Conservation (phyloP, 768 basidiomycete species). For the Lactifluus rugatus region DNA sequence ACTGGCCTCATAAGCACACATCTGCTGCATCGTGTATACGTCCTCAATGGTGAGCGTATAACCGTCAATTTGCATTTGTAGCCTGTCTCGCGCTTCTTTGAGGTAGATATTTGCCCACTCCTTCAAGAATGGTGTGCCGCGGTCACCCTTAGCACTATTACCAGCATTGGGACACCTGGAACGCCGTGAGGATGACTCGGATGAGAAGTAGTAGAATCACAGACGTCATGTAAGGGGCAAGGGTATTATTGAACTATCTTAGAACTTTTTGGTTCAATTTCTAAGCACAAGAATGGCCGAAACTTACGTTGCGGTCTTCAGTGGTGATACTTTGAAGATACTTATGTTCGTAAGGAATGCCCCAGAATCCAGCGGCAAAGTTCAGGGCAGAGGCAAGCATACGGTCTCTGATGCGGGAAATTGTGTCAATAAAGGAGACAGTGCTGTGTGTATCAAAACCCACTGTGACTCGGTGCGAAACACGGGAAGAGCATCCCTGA, state of each 20-base stretch:
- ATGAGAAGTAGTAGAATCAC: slow-evolving; percentile 16
- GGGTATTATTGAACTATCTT: slow-evolving; percentile 48
- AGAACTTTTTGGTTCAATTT: neutral
- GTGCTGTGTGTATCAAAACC: slow-evolving; percentile 6
- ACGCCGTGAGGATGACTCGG: neutral
- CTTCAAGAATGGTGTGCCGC: slow-evolving; percentile 46
- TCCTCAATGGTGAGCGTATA: slow-evolving; percentile 57
- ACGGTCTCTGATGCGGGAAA: slow-evolving; percentile 28
- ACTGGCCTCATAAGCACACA: slow-evolving; percentile 76
- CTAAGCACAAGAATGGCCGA: slow-evolving; percentile 13
- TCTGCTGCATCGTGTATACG: slow-evolving; percentile 66
- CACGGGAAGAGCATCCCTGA: slow-evolving; percentile 35
- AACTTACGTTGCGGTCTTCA: slow-evolving; percentile 28
- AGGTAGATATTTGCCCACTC: slow-evolving; percentile 72
- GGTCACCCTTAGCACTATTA: slow-evolving; percentile 37
- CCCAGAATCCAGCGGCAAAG: slow-evolving; percentile 45
- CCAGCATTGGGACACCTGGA: slow-evolving; percentile 55
- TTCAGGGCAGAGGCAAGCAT: slow-evolving; percentile 46
- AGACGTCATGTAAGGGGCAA: slow-evolving; percentile 75
- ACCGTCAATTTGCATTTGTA: slow-evolving; percentile 51
- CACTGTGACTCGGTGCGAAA: slow-evolving; percentile 45
- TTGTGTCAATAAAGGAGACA: neutral
- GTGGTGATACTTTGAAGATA: slow-evolving; percentile 38
- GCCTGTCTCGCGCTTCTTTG: slow-evolving; percentile 47
- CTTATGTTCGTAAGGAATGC: slow-evolving; percentile 35